These are phyloP conservation scores for Petunia axillaris DNA, from an alignment of 257 asterid genomes.

Conservation along the genomic window DNA sequence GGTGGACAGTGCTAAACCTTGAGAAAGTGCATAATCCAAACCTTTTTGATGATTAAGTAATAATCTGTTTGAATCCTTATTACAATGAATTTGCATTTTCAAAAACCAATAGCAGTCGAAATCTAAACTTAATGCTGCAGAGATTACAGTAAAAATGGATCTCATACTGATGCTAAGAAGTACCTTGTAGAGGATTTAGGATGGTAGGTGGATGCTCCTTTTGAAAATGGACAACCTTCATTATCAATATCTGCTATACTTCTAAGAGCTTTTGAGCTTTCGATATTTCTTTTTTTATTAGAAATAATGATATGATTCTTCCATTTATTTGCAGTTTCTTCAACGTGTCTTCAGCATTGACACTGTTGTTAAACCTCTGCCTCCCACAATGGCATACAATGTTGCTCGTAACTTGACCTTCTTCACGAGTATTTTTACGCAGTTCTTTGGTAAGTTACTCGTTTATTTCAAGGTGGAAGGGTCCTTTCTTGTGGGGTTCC, in stretches of 20 bases:
- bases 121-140: background rate
- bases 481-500: background rate
- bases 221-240: background rate
- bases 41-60: background rate
- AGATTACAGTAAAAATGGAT: too few species aligned
- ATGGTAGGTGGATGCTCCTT: background rate
- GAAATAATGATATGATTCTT: slow-evolving; percentile 18
- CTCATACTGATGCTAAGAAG: background rate
- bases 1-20: background rate
- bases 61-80: background rate
- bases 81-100: background rate
- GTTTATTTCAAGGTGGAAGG: background rate
- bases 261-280: background rate
- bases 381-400: slow-evolving; percentile 81
- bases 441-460: slow-evolving; percentile 70
- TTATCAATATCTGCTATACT: background rate
- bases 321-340: slow-evolving; percentile 68
- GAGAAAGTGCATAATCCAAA: background rate
- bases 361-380: slow-evolving; percentile 90
- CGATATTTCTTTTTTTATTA: too few species aligned
- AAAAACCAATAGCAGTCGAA: background rate
- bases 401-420: slow-evolving; percentile 84
- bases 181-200: background rate
- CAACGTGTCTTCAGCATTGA: slow-evolving; percentile 87
- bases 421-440: slow-evolving; percentile 95